These are phyloP conservation scores for Nicotiana tomentosiformis DNA, from an alignment of 257 asterid species.

Conservation along the genomic window DNA sequence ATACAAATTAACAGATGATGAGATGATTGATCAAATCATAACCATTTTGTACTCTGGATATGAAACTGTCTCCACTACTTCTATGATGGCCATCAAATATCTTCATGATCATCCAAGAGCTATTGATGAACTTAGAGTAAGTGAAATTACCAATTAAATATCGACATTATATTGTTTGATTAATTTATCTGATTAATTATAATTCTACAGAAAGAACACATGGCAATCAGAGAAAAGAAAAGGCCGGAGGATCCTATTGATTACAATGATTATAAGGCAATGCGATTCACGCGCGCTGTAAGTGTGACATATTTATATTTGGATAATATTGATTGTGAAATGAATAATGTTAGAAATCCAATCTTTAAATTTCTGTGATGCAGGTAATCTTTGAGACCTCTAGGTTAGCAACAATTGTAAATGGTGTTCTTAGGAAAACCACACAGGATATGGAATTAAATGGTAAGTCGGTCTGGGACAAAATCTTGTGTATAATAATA, in stretches of 20 bases:
- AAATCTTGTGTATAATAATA: no score
- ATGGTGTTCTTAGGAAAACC: conserved; percentile 66
- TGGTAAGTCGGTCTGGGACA: conserved; percentile 28
- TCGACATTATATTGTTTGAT: not conserved
- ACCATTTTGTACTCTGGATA: conserved; percentile 81
- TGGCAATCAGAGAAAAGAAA: conserved; percentile 38
- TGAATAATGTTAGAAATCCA: not conserved
- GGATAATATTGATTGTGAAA: not conserved
- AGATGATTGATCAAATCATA: conserved; percentile 68
- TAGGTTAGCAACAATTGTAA: conserved; percentile 59
- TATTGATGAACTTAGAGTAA: conserved; percentile 64
- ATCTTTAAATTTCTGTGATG: not conserved
- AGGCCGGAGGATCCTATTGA: conserved; percentile 32
- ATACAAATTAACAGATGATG: conserved; percentile 49
- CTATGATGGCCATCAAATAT: conserved; percentile 87
- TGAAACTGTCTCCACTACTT: conserved; percentile 78
- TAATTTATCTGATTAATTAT: not conserved
- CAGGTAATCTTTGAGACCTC: conserved; percentile 59
- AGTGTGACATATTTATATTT: not conserved
- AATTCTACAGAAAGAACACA: conserved; percentile 57
- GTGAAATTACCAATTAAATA: not conserved
- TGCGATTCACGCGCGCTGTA: conserved; percentile 78
- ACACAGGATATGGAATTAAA: conserved; percentile 48
- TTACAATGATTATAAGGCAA: conserved; percentile 56
- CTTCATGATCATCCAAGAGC: conserved; percentile 76